Percentiles rank a stretch among this genome's conserved stretches.
These are phyloP conservation scores for Mycena maculata DNA, from an alignment of 768 basidiomycete species.

Conservation along the genomic window DNA sequence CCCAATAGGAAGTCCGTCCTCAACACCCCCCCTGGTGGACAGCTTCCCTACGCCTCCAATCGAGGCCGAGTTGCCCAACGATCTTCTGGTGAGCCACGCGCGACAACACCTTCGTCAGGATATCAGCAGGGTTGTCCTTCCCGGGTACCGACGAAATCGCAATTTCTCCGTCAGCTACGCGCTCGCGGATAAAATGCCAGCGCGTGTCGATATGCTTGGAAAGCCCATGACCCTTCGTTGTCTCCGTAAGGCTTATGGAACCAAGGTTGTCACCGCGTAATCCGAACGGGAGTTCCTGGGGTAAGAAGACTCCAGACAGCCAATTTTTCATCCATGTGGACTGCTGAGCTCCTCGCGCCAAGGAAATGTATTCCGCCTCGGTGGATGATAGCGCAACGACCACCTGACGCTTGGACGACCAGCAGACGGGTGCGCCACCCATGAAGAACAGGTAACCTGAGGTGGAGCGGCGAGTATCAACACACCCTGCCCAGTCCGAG, in stretches of 20 bases:
- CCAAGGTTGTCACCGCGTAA: not conserved
- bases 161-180: not conserved
- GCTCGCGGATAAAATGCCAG: not conserved
- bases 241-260: not conserved
- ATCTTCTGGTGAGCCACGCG: not conserved
- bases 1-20: too few species aligned
- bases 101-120: not conserved
- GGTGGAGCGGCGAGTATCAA: slow-evolving; percentile 37
- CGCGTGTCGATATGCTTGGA: not conserved
- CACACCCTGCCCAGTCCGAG: slow-evolving; percentile 45
- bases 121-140: not conserved
- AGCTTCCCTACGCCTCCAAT: not conserved
- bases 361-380: slow-evolving; percentile 30
- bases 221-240: not conserved
- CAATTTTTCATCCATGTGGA: not conserved
- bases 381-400: slow-evolving; percentile 25
- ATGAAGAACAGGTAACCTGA: slow-evolving; percentile 46
- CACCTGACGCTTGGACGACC: slow-evolving; percentile 46
- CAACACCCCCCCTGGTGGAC: not conserved
- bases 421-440: slow-evolving; percentile 42
- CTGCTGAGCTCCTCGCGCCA: slow-evolving; percentile 7
- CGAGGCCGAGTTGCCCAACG: not conserved
- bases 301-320: not conserved
- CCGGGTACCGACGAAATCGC: not conserved
- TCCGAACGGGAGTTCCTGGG: not conserved